A percentile compares a stretch with the other conserved stretches of the same genome.
Conservation (phyloP, 1,139 yeast genomes). For the Zygoascus meyerae region DNA sequence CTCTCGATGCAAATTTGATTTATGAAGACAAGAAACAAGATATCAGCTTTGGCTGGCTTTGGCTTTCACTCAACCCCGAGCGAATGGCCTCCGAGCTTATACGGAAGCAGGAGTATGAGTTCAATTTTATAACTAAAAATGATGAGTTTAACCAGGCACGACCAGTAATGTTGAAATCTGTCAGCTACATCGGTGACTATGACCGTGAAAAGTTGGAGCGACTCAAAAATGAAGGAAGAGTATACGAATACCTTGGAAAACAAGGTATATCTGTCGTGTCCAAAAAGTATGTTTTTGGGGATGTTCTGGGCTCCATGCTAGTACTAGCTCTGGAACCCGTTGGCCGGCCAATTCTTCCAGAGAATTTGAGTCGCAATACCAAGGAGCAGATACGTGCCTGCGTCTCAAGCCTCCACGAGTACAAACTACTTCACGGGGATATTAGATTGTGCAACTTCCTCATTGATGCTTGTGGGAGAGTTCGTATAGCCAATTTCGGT, state of each 20-base stretch:
- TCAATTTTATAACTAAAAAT: not conserved
- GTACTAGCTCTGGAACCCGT: constrained; percentile 25
- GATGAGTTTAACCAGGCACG: not conserved
- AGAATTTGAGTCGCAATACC: constrained; percentile 17
- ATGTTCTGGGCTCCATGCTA: constrained; percentile 21
- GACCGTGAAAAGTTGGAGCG: constrained; percentile 6
- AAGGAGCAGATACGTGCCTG: constrained; percentile 20
- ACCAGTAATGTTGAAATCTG: constrained; percentile 17
- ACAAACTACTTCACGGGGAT: constrained; percentile 23
- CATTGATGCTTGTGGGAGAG: constrained; percentile 20
- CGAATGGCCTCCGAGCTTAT: not conserved
- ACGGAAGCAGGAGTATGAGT: not conserved
- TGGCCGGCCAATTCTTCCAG: constrained; percentile 21
- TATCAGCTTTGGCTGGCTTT: constrained; percentile 1
- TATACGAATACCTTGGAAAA: constrained; percentile 24
- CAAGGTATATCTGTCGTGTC: constrained; percentile 19
- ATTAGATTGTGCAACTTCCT: constrained; percentile 21
- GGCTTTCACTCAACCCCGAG: constrained; percentile 1
- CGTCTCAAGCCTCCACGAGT: constrained; percentile 21
- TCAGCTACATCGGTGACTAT: constrained; percentile 14
- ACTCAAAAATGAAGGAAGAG: constrained; percentile 24
- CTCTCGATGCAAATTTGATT: not conserved
- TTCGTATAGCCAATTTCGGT: constrained; percentile 23
- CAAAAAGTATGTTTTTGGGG: constrained; percentile 22
- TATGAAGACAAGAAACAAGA: not conserved